Evolutionary conservation across 768 basidiomycete species (phyloP), one percentile per base, ranked within the genome.

Genomic region (Pholiota molesta): DNA sequence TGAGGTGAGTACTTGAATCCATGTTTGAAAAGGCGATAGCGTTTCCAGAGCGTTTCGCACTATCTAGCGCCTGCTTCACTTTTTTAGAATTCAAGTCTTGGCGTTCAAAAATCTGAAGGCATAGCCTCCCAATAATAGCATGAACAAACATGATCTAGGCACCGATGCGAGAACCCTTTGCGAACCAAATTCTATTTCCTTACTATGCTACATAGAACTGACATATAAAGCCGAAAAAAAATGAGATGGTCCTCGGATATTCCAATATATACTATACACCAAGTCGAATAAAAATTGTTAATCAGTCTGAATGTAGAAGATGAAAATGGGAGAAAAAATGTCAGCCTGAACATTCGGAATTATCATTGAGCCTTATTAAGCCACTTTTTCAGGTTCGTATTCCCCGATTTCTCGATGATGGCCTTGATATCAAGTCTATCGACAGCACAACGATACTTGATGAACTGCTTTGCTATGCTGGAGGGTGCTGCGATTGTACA

Each of bases 381-480:
- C 93, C 93, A 94, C 71, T 90, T 91, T 71, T 84, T 91, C 58
- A 95, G 74, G 65, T 82, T 89, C 11, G 86, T 84, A 66, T 92
- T 89, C 2, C 88, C 87, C 49, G 80, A 79, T 66, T 75, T 83
- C 51, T 89, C 87, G 26, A 94, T 81, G 5, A 86, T 85, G 63
- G 77, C 83, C 76, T 84, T 90, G 39, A 97, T 80, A 21, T 89
- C 87, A 14, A 82, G 81, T 60, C 87, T 81, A 29, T 85, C 84
- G 2, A 91, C 78, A 2, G 79, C 74, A 66, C 87, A 92, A 23
- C 90, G 83, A 71, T 94, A 90, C 64, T 88, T 90, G 42, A 86
- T 76, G 68, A 95, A 98, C 65, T 90, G 89, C 59, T 84, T 86
- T 6, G 85, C 79, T 10, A 85, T 72, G 28, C 74, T 83, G 3